Conservation (phyloP, 129 eudicot species). For the Escallonia rubra region DNA sequence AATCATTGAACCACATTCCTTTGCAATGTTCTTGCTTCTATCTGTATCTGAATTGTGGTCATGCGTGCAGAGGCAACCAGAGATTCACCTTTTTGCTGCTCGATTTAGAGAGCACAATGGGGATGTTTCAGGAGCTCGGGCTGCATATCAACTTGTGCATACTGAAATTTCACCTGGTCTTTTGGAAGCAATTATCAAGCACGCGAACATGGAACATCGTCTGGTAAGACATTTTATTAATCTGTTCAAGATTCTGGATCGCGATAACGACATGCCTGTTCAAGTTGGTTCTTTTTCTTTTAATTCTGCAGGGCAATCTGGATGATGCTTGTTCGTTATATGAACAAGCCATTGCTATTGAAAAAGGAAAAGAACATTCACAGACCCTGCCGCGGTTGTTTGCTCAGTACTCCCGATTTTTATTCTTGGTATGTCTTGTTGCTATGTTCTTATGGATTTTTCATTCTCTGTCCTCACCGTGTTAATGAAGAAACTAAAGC, state of each 20-base stretch:
- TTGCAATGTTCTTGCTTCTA: not conserved
- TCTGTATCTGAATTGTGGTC: constrained; percentile 15
- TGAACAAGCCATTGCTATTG: constrained; percentile 92
- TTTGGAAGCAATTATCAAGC: constrained; percentile 86
- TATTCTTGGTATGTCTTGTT: constrained; percentile 59
- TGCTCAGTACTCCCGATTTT: constrained; percentile 87
- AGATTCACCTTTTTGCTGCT: constrained; percentile 97
- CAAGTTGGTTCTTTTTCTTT: constrained; percentile 1
- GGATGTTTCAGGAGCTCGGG: constrained; percentile 80
- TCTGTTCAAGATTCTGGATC: constrained; percentile 4
- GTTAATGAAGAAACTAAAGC: too few species aligned
- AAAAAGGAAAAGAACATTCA: constrained; percentile 97
- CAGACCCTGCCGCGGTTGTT: constrained; percentile 72
- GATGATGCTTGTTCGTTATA: constrained; percentile 83
- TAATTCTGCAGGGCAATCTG: constrained; percentile 63
- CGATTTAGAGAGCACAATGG: constrained; percentile 68
- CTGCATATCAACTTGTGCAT: constrained; percentile 92
- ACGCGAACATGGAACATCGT: constrained; percentile 96
- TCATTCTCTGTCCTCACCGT: too few species aligned
- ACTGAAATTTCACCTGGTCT: constrained; percentile 96
- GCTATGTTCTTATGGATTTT: not conserved
- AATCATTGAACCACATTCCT: not conserved
- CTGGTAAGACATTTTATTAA: constrained; percentile 47
- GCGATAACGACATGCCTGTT: constrained; percentile 4
- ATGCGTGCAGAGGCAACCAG: constrained; percentile 88